Base-by-base conservation (phyloP, 2,329 filamentous ascomycete genomes). In the Aureobasidium zeae region DNA sequence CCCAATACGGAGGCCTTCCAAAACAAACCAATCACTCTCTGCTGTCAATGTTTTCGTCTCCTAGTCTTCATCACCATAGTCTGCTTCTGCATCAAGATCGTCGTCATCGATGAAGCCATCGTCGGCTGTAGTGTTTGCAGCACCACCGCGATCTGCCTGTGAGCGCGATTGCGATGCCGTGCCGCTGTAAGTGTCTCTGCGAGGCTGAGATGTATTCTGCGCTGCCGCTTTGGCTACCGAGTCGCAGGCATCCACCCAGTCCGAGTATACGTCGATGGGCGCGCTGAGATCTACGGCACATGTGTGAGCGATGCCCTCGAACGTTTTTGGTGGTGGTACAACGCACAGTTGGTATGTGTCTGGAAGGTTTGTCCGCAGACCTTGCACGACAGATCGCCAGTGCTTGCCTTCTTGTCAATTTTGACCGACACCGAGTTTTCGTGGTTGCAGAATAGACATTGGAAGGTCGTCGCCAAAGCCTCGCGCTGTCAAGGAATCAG, bases 371-470 rank as follows among this genome's bases (percentile, higher is more conserved):
- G 89, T 2, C 86, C 88, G 64, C 91, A 98, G 42, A 94, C 78
- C 62, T 89, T 94, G 70, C 91, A 98, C 48, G 81, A 78, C 19
- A 98, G 72, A 49, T 83, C 77, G 34, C 89, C 91, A 26, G 94
- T 75, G 39, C 86, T 86, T 20, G 79, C 72, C 63, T 96, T 96
- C 72, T 94, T 94, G 62, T 98, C 87, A 38, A 98, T 74, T 64
- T 93, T 91, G 53, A 95, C 84, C 20, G 78, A 75, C 41, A 98
- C 85, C 0, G 88, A 86, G 53, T 86, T 91, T 61, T 96, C 91
- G 66, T 96, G 88, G 63, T 95, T 96, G 73, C 91, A 98, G 68
- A 98, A 98, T 33, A 98, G 79, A 62, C 91, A 98, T 46, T 88
- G 86, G 64, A 98, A 98, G n/a, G 78, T 77, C 2, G 85, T 88